Evolutionary conservation across 1,284 basidiomycete genomes (phyloP).

Genomic region (Sporisorium iseilematis-ciliati): DNA sequence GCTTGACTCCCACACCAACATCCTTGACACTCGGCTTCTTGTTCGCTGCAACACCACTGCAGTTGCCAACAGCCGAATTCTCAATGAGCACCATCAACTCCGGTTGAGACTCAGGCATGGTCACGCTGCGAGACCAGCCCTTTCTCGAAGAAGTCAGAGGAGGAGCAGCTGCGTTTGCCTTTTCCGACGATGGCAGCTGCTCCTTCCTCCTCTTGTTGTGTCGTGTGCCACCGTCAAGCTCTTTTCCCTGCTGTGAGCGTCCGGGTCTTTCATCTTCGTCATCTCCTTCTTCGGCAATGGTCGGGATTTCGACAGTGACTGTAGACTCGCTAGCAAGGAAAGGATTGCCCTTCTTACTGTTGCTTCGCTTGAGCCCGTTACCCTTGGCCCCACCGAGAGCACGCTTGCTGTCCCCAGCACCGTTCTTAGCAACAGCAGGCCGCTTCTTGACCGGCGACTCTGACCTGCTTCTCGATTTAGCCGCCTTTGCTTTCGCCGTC

Average conservation of each 20-base stretch:
- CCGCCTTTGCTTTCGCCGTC: conserved; percentile 14
- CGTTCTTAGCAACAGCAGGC: conserved; percentile 1
- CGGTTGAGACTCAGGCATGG: conserved; percentile 17
- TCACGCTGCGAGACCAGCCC: conserved; percentile 20
- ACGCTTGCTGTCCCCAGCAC: conserved; percentile 1
- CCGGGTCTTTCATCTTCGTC: conserved; percentile 8
- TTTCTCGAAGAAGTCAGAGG: conserved; percentile 6
- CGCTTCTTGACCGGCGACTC: conserved; percentile 42
- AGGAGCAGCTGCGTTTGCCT: conserved; percentile 2
- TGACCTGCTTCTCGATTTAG: conserved; percentile 34
- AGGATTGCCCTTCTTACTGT: conserved; percentile 36
- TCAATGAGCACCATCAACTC: conserved; percentile 26
- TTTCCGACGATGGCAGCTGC: conserved; percentile 45
- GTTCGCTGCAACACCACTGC: background rate
- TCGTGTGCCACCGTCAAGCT: conserved; percentile 40
- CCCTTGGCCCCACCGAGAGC: background rate
- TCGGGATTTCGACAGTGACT: conserved; percentile 28
- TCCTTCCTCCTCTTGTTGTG: conserved; percentile 33
- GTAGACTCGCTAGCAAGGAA: conserved; percentile 19
- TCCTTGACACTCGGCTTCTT: conserved; percentile 10
- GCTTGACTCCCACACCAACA: conserved; percentile 24
- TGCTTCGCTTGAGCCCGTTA: conserved; percentile 30
- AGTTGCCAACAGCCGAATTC: conserved; percentile 9
- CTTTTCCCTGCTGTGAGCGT: conserved; percentile 41
- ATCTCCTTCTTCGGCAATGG: conserved; percentile 22